Evolutionary conservation across 208 protist species (phyloP), one percentile per base, ranked within the genome.

Genomic region (Trypanosoma vivax): DNA sequence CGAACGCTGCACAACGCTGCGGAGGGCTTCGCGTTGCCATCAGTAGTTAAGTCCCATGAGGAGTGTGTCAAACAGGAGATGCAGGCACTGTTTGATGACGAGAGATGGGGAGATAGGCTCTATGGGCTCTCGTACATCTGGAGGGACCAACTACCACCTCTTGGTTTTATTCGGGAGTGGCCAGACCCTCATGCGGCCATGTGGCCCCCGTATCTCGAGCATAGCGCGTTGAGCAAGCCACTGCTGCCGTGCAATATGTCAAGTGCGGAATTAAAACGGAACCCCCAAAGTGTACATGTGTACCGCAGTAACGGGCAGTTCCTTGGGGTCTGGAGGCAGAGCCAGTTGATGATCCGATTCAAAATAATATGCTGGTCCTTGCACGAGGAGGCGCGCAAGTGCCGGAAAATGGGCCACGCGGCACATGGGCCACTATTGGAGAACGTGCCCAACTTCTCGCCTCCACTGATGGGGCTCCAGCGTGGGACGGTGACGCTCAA

Each of bases 281-380:
- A 65, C 31, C 50, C 60, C 4, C 41, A 53, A 5, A 46, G 40
- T 35, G 19, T 65, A 10, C 39, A 65, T 51, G 50, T 65, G 13
- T 65, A 39, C 27, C 60, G 50, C 4, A 24, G 28, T 6, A 47
- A 46, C 41, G 51, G 49, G 2, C 49, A 64, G 31, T 65, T 58
- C 21, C 39, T 87, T n/a, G 87, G 87, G 7, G 77, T 64, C n/a
- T 91, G 79, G 56, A 80, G 87, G 0, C 87, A 90, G 59, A 87
- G 78, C 27, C 62, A 81, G 5, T 39, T 84, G 45, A 70, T 94
- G 5, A 59, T 94, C 24, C 81, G 86, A 43, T 91, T 70, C 62
- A 94, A 91, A 65, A 47, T 88, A 18, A 83, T 78, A 45, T 90
- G 79, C 53, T 65, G 72, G 19, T 83, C 87, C 1, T 42, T 94